Evolutionary conservation across 140 eudicot species (phyloP), one percentile per base, ranked within the genome.

Genomic region (Oenanthe javanica): DNA sequence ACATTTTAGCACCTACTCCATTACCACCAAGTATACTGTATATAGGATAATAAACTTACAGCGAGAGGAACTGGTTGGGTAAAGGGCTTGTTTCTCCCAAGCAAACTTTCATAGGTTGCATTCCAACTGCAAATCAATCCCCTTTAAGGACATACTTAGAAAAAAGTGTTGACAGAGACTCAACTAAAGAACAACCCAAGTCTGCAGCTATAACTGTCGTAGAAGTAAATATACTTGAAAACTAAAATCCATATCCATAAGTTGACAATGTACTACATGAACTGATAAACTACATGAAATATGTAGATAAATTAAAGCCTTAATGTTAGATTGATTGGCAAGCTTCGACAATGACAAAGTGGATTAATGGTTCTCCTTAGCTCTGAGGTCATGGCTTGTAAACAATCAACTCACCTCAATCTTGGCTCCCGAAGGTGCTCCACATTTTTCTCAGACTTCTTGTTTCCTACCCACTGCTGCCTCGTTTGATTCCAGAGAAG

Each of bases 401-500:
- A 16, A 45, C 25, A 61, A 42, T 15, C 3, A 79, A 70, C 87
- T 82, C 74, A 93, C 98, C 98, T 93, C 83, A 93, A 82, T 76
- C 57, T 93, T 43, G 97, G 94, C 82, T 89, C 91, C 2, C 83
- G 86, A 45, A 64, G 81, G 84, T 87, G 84, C 76, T 85, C 77
- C 66, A 81, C 70, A 38, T 54, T 79, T 48, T 66, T 82, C 48
- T 81, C 81, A 40, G 83, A 81, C 82, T 82, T 87, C 51, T 83
- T 88, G 81, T 77, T 86, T 78, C 90, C 93, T 50, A 87, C 46
- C 98, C 98, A 93, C 74, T 87, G 92, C 81, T 89, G 91, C 85
- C 98, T 88, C 71, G 76, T 88, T 81, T 91, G 87, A 55, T 82
- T 89, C 98, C 98, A 93, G 18, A 84, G 90, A 83, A 86, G 86